phyloP scores from a whole-genome alignment of 1,284 basidiomycete genomes.

The Apiotrichum veenhuisii region DNA sequence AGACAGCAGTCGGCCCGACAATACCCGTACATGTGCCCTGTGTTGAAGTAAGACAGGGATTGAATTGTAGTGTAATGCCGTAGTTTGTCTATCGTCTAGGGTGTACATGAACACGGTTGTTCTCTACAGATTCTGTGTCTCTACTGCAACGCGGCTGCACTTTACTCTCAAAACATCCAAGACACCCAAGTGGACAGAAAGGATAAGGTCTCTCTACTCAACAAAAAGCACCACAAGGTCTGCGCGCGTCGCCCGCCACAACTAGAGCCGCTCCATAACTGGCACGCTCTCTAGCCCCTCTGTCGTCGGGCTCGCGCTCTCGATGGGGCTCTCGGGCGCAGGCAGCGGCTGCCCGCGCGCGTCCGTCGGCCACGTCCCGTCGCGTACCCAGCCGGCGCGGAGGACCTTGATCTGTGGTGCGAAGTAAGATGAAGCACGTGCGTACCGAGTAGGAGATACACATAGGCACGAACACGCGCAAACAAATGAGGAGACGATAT shows the following conservation, averaged over 20 bases:
- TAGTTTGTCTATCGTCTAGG: neutral
- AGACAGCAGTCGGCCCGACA: no score
- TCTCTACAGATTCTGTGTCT: neutral
- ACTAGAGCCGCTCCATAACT: no score
- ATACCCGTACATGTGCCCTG: no score
- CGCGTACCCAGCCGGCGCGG: constrained; percentile 42
- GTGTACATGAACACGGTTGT: neutral
- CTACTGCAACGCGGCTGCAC: neutral
- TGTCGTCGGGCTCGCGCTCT: neutral
- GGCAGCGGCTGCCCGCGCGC: constrained; percentile 22
- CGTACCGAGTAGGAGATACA: neutral
- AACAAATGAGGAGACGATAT: neutral
- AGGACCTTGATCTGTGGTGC: constrained; percentile 41
- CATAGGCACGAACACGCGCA: neutral
- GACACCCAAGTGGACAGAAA: neutral
- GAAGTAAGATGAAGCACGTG: neutral
- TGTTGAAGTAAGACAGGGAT: no score
- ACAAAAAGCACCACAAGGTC: no score
- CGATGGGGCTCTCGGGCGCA: constrained; percentile 16
- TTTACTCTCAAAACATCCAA: neutral
- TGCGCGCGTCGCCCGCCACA: no score
- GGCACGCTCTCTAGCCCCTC: neutral
- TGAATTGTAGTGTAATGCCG: neutral
- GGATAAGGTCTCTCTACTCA: no score
- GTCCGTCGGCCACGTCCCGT: constrained; percentile 48